Conservation (phyloP, 1,139 yeast species). For the Diutina catenulata region DNA sequence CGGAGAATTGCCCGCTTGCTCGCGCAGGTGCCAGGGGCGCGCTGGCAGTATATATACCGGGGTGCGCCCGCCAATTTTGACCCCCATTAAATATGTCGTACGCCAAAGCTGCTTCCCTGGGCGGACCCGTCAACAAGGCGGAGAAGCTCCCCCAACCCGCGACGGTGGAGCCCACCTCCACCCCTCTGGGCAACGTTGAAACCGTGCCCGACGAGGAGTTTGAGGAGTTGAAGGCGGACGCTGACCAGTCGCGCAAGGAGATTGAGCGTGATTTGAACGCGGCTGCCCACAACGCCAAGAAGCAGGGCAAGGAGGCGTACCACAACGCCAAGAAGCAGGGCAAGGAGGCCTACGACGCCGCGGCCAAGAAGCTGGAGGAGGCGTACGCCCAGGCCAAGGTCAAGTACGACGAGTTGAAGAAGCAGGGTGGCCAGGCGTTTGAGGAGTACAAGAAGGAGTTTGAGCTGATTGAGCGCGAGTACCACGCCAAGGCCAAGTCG, state of each 20-base stretch:
- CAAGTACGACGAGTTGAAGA: conserved; percentile 32
- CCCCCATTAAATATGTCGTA: conserved; percentile 11
- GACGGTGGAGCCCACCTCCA: conserved; percentile 13
- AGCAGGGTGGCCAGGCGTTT: conserved; percentile 14
- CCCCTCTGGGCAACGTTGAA: conserved; percentile 19
- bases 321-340: conserved; percentile 24
- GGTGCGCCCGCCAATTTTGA: conserved; percentile 9
- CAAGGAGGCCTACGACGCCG: conserved; percentile 22
- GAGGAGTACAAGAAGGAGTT: conserved; percentile 10
- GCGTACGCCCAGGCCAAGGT: conserved; percentile 29
- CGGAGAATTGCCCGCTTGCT: no score
- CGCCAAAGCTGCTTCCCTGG: conserved; percentile 31
- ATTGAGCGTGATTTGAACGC: neutral
- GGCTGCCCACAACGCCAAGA: conserved; percentile 9
- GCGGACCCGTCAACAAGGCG: conserved; percentile 19
- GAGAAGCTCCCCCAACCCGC: conserved; percentile 17
- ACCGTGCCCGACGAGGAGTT: conserved; percentile 17
- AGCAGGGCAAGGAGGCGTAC: conserved; percentile 31
- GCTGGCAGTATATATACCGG: conserved; percentile 9
- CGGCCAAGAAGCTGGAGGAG: conserved; percentile 22
- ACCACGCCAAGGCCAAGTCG: neutral
- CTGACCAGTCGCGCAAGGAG: conserved; percentile 8
- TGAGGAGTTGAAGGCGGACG: conserved; percentile 17
- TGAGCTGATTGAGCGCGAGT: conserved; percentile 1
- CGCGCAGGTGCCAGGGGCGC: no score